A percentile compares a stretch with the other conserved stretches of the same genome.
phyloP scores from a whole-genome alignment of 805 yeast genomes.

The Yamadazyma kitorensis region DNA sequence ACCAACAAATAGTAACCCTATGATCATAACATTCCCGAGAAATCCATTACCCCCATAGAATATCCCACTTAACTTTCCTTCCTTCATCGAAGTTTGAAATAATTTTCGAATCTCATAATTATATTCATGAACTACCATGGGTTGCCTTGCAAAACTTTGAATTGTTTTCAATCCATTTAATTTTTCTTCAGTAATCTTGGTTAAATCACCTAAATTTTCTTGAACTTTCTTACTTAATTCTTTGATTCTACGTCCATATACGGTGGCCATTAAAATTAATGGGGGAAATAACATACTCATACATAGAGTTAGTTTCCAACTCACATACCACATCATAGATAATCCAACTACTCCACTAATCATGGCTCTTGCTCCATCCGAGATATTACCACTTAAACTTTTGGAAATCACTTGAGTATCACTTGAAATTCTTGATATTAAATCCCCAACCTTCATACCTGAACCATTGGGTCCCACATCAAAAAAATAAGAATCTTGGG shows the following conservation, averaged over 20 bases:
- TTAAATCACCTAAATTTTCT: slow-evolving; percentile 77
- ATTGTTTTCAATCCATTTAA: slow-evolving; percentile 81
- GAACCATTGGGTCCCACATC: slow-evolving; percentile 61
- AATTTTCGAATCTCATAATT: slow-evolving; percentile 65
- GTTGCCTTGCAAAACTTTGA: slow-evolving; percentile 87
- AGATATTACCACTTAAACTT: slow-evolving; percentile 81
- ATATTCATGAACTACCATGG: slow-evolving; percentile 70
- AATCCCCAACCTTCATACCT: slow-evolving; percentile 77
- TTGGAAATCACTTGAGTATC: slow-evolving; percentile 87
- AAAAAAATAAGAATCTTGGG: slow-evolving; percentile 86
- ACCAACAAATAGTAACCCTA: slow-evolving; percentile 78
- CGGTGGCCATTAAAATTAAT: slow-evolving; percentile 69
- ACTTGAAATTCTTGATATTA: slow-evolving; percentile 81
- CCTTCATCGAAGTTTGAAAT: slow-evolving; percentile 68
- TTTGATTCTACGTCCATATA: slow-evolving; percentile 80
- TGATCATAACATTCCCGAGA: slow-evolving; percentile 74
- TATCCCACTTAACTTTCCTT: slow-evolving; percentile 74
- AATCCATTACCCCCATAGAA: slow-evolving; percentile 80
- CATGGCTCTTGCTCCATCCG: slow-evolving; percentile 86
- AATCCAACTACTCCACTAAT: slow-evolving; percentile 84
- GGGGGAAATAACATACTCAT: slow-evolving; percentile 85
- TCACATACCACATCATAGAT: slow-evolving; percentile 87
- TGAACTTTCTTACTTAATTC: slow-evolving; percentile 73
- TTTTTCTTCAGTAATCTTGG: slow-evolving; percentile 91
- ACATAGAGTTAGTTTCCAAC: slow-evolving; percentile 76